A percentile compares a stretch with the other conserved stretches of the same genome.
Evolutionary conservation across 2,329 filamentous ascomycete genomes (phyloP).

Genomic region (Pseudopithomyces chartarum): DNA sequence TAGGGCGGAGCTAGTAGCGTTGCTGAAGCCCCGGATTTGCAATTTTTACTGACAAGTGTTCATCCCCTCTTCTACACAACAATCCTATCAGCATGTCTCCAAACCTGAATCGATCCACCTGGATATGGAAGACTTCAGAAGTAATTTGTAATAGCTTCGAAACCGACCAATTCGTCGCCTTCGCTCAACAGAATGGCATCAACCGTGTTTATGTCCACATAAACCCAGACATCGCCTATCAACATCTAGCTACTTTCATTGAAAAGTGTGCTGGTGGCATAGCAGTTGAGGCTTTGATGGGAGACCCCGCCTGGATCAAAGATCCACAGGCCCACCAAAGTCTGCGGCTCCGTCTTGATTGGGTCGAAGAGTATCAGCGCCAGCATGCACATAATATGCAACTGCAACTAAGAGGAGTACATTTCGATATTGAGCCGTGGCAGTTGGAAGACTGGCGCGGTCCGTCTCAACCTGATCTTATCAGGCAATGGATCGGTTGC

Average conservation of each 20-base stretch:
- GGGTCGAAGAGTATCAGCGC: not conserved
- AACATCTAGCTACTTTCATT: not conserved
- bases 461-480: not conserved
- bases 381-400: not conserved
- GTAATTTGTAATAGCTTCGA: not conserved
- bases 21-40: not conserved
- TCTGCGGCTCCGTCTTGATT: not conserved
- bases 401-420: not conserved
- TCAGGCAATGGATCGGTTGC: slow-evolving; percentile 4
- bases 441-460: slow-evolving; percentile 1
- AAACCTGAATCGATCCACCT: not conserved
- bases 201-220: slow-evolving; percentile 6
- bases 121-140: slow-evolving; percentile 3
- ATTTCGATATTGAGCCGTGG: slow-evolving; percentile 3
- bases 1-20: not conserved
- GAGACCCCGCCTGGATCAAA: not conserved
- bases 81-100: not conserved
- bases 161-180: not conserved
- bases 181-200: not conserved
- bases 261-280: not conserved
- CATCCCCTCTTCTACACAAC: not conserved
- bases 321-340: not conserved
- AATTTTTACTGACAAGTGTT: not conserved
- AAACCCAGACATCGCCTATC: not conserved
- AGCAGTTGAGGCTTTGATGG: slow-evolving; percentile 3